These are phyloP conservation scores for Dentiscutata heterogama DNA, from an alignment of 371 early-diverging fungal species.

Conservation along the genomic window DNA sequence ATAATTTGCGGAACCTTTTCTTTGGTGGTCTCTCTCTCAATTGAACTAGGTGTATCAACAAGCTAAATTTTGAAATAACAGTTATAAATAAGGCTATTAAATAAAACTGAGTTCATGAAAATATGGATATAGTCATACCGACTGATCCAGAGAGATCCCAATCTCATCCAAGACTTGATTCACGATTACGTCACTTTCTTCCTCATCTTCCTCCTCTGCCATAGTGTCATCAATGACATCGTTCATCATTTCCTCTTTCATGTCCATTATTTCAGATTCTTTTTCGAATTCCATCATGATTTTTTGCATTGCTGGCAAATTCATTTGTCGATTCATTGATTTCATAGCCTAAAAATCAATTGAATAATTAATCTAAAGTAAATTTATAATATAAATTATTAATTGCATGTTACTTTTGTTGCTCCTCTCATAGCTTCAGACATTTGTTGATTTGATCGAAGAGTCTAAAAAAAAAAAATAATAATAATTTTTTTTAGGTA, in stretches of 20 bases:
- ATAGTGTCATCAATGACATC: constrained; percentile 97
- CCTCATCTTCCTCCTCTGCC: constrained; percentile 94
- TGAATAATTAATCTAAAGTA: neutral
- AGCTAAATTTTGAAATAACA: constrained; percentile 55
- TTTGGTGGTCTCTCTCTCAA: constrained; percentile 60
- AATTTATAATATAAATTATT: neutral
- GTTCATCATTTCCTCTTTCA: constrained; percentile 98
- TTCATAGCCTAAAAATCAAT: constrained; percentile 79
- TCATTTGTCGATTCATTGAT: constrained; percentile 95
- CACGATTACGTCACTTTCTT: constrained; percentile 88
- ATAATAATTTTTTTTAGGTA: constrained; percentile 4
- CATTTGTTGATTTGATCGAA: constrained; percentile 96
- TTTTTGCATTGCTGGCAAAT: constrained; percentile 91
- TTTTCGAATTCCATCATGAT: constrained; percentile 98
- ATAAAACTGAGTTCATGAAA: neutral
- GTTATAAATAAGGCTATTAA: constrained; percentile 3
- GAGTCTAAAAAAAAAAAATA: constrained; percentile 64
- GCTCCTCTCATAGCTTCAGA: constrained; percentile 96
- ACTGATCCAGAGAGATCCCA: constrained; percentile 80
- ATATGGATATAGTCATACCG: constrained; percentile 54
- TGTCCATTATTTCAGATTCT: constrained; percentile 96
- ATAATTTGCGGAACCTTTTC: constrained; percentile 54
- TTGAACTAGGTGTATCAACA: constrained; percentile 67
- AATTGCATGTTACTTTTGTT: constrained; percentile 65
- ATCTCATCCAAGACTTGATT: constrained; percentile 96